Evolutionary conservation across 1,284 basidiomycete genomes (phyloP).

Genomic region (Leccinum huronense): DNA sequence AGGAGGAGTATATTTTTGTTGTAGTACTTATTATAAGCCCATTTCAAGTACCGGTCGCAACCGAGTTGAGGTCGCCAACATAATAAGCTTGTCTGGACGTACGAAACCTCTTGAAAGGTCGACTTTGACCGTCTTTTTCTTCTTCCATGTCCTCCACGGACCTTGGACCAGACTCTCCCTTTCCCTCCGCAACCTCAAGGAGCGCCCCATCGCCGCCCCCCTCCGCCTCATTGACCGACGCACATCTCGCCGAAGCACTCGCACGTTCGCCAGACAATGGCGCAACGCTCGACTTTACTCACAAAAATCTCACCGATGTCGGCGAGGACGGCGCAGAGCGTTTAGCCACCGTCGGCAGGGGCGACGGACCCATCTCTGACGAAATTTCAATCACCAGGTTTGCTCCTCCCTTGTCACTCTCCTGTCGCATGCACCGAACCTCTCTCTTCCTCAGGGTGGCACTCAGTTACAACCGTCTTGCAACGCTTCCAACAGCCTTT

Average conservation of each 20-base stretch:
- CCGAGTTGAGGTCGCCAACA: conserved; percentile 28
- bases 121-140: conserved; percentile 7
- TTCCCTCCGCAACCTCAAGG: conserved; percentile 22
- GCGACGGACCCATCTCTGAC: conserved; percentile 45
- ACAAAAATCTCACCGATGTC: conserved; percentile 74
- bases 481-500: conserved; percentile 80
- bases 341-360: conserved; percentile 61
- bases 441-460: conserved; percentile 64
- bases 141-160: conserved; percentile 35
- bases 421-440: conserved; percentile 8
- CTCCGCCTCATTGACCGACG: conserved; percentile 49
- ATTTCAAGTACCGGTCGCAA: conserved; percentile 31
- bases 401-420: conserved; percentile 26
- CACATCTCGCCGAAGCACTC: conserved; percentile 65
- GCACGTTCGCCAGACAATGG: conserved; percentile 72
- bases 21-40: neutral
- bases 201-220: conserved; percentile 33
- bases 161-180: conserved; percentile 30
- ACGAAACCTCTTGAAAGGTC: neutral
- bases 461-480: conserved; percentile 81
- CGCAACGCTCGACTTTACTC: conserved; percentile 78
- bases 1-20: conserved; percentile 10
- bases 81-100: neutral
- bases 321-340: conserved; percentile 71
- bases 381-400: conserved; percentile 71